Conservation (phyloP, 164 flowering plant genomes). For the Piper longum region DNA sequence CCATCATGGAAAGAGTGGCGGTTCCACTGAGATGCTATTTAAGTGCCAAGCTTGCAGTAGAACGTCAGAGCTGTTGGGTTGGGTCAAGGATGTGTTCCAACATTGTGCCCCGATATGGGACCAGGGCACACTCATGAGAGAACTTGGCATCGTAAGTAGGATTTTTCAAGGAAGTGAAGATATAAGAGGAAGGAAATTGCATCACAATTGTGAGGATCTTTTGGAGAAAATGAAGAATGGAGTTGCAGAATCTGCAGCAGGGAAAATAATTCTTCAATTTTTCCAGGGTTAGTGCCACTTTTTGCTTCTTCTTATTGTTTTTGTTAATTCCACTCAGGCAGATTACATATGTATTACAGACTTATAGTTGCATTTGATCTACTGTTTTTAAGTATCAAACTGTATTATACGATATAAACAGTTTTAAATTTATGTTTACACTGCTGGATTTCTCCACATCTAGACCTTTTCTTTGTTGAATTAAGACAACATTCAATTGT, state of each 20-base stretch:
- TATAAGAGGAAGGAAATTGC: constrained; percentile 68
- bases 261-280: constrained; percentile 53
- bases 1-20: constrained; percentile 36
- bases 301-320: no score
- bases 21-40: constrained; percentile 75
- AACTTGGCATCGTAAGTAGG: constrained; percentile 78
- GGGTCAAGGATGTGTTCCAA: constrained; percentile 97
- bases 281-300: constrained; percentile 55
- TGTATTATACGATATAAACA: no score
- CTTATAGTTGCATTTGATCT: no score
- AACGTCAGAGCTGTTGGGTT: constrained; percentile 86
- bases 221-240: constrained; percentile 71
- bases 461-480: no score
- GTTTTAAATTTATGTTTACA: no score
- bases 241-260: constrained; percentile 47
- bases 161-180: constrained; percentile 78
- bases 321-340: not conserved
- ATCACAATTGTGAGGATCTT: constrained; percentile 89
- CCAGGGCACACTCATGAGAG: constrained; percentile 56
- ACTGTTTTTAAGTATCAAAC: no score
- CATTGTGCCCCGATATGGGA: constrained; percentile 97
- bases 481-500: no score
- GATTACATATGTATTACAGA: no score
- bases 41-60: constrained; percentile 81
- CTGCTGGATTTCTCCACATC: no score